Evolutionary conservation across 2,329 filamentous ascomycete genomes (phyloP), one percentile per base, ranked within the genome.

Genomic region (Aspergillus candidus): DNA sequence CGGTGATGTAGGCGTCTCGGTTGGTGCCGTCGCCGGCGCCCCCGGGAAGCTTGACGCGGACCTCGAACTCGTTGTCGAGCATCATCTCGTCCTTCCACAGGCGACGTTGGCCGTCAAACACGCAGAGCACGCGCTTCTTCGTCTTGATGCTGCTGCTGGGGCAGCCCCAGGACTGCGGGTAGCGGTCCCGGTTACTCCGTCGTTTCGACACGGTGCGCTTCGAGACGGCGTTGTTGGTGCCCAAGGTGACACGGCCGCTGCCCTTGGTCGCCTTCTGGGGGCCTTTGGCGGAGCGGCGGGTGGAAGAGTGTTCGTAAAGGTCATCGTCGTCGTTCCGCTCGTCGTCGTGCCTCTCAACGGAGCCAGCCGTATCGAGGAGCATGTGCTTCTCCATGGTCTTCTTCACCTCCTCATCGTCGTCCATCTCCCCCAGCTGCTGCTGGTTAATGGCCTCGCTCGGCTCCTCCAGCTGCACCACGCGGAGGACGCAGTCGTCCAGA

Each of bases 11-110:
- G 1, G 80, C 77, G 59, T 85, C 82, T 14, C 72, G 78, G 64
- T 95, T 90, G 10, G 90, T 96, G 32, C 94, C 84, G 63, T 94
- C 95, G 1, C 79, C 76, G 56, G 83, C 80, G 60, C 80, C 80
- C 60, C 88, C 84, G 17, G 79, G 79, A 13, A 96, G 76, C 66
- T 82, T 82, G 66, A 95, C 76, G 60, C 91, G 88, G 32, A 97
- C 88, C 70, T 98, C 93, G 60, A 93, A 90, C 57, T 95, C 89
- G 12, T 86, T 89, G 56, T 90, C 88, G 39, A 98, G 82, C 89
- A 96, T 94, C 88, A 97, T 93, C 70, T 98, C 93, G 63, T 98
- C 93, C 73, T 97, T 97, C 79, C 87, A 93, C 39, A 98, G 77
- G 34, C 91, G 83, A 41, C 90, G 82, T 12, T 78, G 78, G 1